Evolutionary conservation across 345 rosid genomes (phyloP), one percentile per base, ranked within the genome.

Genomic region (Moricandia arvensis): DNA sequence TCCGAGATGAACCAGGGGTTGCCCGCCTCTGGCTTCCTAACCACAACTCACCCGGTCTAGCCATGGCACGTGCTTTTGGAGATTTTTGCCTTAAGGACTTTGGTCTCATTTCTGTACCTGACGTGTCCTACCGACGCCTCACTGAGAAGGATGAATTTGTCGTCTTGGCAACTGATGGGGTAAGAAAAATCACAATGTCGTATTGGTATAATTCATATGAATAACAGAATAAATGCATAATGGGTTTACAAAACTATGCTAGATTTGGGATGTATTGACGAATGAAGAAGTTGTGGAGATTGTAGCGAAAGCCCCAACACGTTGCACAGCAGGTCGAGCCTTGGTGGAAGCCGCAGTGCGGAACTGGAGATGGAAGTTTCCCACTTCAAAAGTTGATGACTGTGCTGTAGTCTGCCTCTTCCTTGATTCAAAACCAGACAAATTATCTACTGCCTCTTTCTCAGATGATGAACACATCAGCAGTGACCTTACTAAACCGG

Each of bases 41-140:
- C 83, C 80, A 80, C 80, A 85, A 93, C 74, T 86, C 98, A 17
- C 99, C 99, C 64, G 99, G 99, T 58, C 91, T 96, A 7, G 99
- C 99, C 53, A 96, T 96, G 99, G 95, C 99, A 6, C 93, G 99
- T 58, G 99, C 99, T 59, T 89, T 96, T 68, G 98, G 99, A 74
- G 98, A 96, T 83, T 96, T 93, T 81, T 93, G 99, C 79, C 97
- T 96, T 12, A 88, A 91, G 79, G 93, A 96, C 76, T 96, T 75
- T 70, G 99, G 99, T 70, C 87, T 96, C 43, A 96, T 96, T 68
- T 89, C 99, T 17, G 93, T 96, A 73, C 97, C 99, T 58, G 97
- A 96, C 8, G 69, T 96, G 69, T 83, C 90, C 45, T 89, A 71
- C 51, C 81, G 94, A 33, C 83, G 62, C 68, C 83, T 96, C 18